Evolutionary conservation across 108 stramenopile genomes (phyloP).

Genomic region (Pseudonitzschia pungens): DNA sequence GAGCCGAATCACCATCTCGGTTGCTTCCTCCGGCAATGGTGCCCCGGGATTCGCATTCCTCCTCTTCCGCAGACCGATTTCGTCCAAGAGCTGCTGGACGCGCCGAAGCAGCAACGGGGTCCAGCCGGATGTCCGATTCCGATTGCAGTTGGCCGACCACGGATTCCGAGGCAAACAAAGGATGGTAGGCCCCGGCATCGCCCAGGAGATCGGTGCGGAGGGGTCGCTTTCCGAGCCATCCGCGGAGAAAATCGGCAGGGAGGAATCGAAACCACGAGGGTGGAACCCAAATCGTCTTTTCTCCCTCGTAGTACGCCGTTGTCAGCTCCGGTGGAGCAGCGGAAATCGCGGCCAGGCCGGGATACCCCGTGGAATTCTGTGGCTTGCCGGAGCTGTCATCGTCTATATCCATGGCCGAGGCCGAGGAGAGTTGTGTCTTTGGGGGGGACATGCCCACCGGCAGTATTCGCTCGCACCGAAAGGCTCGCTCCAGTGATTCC

Average conservation of each 20-base stretch:
- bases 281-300: conserved; percentile 15
- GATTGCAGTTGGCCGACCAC: background rate
- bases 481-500: background rate
- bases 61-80: too few relatives aligned
- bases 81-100: background rate
- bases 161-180: background rate
- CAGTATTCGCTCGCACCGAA: background rate
- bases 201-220: conserved; percentile 14
- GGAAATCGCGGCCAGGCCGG: background rate
- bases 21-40: background rate
- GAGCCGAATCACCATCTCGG: background rate
- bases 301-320: conserved; percentile 18
- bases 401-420: background rate
- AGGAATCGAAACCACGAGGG: conserved; percentile 6
- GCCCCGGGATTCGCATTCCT: too few relatives aligned
- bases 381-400: too few relatives aligned
- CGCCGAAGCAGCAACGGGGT: too few relatives aligned
- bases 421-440: background rate
- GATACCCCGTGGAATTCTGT: too few relatives aligned
- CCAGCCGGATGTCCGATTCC: background rate
- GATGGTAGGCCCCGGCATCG: conserved; percentile 1
- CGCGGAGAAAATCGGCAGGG: background rate
- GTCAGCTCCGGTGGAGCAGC: background rate
- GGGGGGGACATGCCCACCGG: background rate
- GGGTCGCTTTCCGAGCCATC: conserved; percentile 22